Evolutionary conservation across 2,329 filamentous ascomycete species (phyloP).

Genomic region (Fusarium coffeatum): DNA sequence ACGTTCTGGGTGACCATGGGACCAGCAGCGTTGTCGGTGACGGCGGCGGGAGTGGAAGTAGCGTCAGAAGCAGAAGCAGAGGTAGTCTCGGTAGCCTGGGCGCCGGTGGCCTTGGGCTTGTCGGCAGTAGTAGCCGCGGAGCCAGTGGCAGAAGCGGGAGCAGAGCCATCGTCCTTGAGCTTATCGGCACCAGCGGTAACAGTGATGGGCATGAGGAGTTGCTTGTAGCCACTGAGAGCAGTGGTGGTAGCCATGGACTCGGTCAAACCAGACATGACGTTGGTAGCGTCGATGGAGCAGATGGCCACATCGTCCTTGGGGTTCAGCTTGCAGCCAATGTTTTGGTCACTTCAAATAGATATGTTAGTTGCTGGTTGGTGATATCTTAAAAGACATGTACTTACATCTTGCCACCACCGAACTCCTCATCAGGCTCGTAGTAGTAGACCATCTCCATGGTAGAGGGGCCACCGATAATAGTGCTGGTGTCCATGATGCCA

Average conservation of each 20-base stretch:
- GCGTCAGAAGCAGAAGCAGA: constrained; percentile 21
- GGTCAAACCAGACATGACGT: not conserved
- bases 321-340: constrained; percentile 44
- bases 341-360: constrained; percentile 28
- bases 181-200: constrained; percentile 55
- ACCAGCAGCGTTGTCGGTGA: constrained; percentile 47
- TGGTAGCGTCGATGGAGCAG: constrained; percentile 37
- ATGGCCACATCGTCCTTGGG: constrained; percentile 39
- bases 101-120: constrained; percentile 27
- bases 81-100: constrained; percentile 23
- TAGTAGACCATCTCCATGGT: constrained; percentile 17
- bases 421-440: constrained; percentile 12
- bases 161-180: constrained; percentile 39
- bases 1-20: constrained; percentile 52
- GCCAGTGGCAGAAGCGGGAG: constrained; percentile 22
- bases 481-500: constrained; percentile 44
- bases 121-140: constrained; percentile 35
- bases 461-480: constrained; percentile 37
- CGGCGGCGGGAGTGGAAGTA: constrained; percentile 33
- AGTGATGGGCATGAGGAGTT: constrained; percentile 47
- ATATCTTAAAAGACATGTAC: not conserved
- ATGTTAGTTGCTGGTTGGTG: not conserved
- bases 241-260: constrained; percentile 1
- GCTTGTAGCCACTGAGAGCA: constrained; percentile 32
- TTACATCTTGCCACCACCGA: constrained; percentile 36